phyloP scores from a whole-genome alignment of 192 early-diverging fungal genomes.

The Backusella parvicylindrica region DNA sequence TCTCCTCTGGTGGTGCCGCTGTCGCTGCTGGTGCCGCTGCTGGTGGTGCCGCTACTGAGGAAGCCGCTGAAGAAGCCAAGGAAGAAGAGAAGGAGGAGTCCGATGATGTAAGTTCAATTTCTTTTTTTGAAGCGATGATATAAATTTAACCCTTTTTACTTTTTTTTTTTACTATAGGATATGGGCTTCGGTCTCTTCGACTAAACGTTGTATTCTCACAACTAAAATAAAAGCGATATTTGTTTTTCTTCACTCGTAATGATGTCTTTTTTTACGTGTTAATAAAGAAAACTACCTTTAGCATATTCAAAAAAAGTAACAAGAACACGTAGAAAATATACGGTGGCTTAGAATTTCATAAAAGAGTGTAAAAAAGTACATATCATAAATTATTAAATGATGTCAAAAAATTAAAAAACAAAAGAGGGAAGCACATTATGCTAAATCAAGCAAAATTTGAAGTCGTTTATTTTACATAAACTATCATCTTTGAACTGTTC shows the following conservation, averaged over 20 bases:
- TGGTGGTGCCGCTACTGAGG: conserved; percentile 62
- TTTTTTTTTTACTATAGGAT: neutral
- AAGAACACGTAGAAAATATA: neutral
- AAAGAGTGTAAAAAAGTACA: neutral
- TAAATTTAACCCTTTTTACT: neutral
- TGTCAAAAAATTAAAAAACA: neutral
- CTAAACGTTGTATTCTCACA: neutral
- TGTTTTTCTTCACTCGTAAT: neutral
- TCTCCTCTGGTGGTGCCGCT: conserved; percentile 88
- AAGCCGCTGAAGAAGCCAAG: conserved; percentile 86
- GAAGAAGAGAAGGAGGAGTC: conserved; percentile 60
- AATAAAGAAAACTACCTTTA: neutral
- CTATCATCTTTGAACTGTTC: neutral
- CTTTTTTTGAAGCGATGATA: neutral
- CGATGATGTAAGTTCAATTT: conserved; percentile 54
- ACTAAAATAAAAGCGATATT: neutral
- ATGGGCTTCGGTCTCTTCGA: conserved; percentile 4
- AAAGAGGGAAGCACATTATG: neutral
- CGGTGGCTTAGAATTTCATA: neutral
- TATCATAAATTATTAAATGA: neutral
- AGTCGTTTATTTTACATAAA: neutral
- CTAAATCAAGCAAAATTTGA: neutral
- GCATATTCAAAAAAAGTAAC: neutral
- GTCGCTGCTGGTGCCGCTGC: conserved; percentile 62
- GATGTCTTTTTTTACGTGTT: neutral